Conservation (phyloP, 495 filamentous ascomycete genomes). For the Xylaria flabelliformis region DNA sequence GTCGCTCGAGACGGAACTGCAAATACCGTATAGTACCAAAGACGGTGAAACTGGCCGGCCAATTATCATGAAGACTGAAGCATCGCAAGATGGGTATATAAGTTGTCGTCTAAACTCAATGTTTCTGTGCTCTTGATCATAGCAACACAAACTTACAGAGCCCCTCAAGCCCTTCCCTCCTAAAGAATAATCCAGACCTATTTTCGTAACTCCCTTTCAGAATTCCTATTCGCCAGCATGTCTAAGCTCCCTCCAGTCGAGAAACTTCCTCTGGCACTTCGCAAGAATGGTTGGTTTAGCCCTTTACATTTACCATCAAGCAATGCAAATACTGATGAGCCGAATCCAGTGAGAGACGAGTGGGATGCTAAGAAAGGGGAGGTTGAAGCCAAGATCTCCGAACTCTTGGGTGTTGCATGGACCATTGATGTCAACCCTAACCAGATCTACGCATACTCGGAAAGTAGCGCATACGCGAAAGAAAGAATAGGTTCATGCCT, state of each 20-base stretch:
- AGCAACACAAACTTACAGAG: not conserved
- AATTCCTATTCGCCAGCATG: constrained; percentile 41
- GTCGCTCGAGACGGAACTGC: not conserved
- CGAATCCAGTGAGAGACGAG: constrained; percentile 54
- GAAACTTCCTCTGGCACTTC: constrained; percentile 60
- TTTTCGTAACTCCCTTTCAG: too few relatives aligned
- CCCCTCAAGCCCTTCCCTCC: not conserved
- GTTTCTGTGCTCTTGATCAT: not conserved
- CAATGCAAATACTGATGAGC: constrained; percentile 10
- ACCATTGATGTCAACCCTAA: constrained; percentile 55
- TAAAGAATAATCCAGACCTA: not conserved
- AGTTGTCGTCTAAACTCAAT: not conserved
- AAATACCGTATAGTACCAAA: not conserved
- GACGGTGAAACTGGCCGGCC: not conserved
- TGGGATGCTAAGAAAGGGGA: constrained; percentile 56
- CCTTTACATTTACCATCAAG: not conserved
- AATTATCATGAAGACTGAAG: not conserved
- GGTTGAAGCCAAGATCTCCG: constrained; percentile 50
- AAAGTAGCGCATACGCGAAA: constrained; percentile 54
- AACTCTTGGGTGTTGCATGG: constrained; percentile 53
- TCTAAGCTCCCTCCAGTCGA: constrained; percentile 49
- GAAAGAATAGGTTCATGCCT: constrained; percentile 54
- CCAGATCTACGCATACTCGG: constrained; percentile 54
- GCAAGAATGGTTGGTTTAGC: constrained; percentile 54
- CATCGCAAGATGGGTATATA: not conserved